Base-by-base conservation (phyloP, 2,329 filamentous ascomycete species). In the Thielaviopsis musarum region DNA sequence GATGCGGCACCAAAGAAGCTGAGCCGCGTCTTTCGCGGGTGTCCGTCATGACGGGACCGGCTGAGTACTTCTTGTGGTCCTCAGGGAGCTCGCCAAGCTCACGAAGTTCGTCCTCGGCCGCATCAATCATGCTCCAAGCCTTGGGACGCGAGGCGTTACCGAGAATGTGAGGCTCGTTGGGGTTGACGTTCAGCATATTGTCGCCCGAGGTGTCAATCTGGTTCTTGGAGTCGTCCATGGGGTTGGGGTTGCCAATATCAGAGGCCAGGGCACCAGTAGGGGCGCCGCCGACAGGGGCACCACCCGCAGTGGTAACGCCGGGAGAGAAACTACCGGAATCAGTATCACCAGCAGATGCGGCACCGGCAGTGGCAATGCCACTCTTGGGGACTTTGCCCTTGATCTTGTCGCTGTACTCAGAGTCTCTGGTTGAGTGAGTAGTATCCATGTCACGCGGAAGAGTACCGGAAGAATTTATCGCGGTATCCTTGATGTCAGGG, bases 41-140 rank as follows among this genome's bases (percentile, higher is more conserved):
- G n/a, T 4, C 26, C 13, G 28, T 22, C 19, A 15, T 56, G 10
- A 41, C 34, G 6, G 54, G 45, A 7, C 52, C 58, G 17, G 30
- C 3, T n/a, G 15, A 34, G 21, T n/a, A 38, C n/a, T 52, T 52
- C 24, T 28, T 22, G 21, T 62, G 53, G 15, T 62, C 57, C 17
- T 51, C 7, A 10, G 57, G 60, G 1, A 62, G 48, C 48, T 62
- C 54, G 10, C 60, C 60, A 7, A 64, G 73, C 64, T 81, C 70
- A 0, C 79, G 78, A 64, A 80, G 81, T 61, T 76, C 70, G 64
- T 77, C 76, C 57, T 73, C 70, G 54, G 86, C 75, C 48, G 80
- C 73, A 56, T 81, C 73, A 4, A 66, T 62, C 0, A 73, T 74
- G 41, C 84, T 76, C 65, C 60, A 62, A 19, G 60, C 60, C 19